These are phyloP conservation scores for Candida wancherniae DNA, from an alignment of 805 yeast genomes.

Conservation along the genomic window DNA sequence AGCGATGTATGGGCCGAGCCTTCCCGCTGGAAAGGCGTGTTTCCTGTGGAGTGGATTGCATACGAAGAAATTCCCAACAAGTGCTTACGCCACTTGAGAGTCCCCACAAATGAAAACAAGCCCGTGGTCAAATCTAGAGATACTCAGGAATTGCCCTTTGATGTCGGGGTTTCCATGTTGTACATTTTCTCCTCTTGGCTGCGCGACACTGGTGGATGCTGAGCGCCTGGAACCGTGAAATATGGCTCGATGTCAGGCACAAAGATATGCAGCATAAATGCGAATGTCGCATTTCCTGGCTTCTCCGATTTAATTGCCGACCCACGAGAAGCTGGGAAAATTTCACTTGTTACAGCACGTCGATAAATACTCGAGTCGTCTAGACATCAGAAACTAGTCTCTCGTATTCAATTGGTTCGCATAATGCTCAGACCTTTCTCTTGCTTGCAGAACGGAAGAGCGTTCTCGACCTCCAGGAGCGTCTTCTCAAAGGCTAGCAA, in stretches of 20 bases:
- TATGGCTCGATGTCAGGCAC: too few species aligned
- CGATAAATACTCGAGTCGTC: too few species aligned
- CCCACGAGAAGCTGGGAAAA: too few species aligned
- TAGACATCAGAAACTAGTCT: too few species aligned
- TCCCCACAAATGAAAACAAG: slow-evolving; percentile 42
- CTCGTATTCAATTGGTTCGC: too few species aligned
- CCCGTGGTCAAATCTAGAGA: slow-evolving; percentile 59
- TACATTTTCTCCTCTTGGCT: too few species aligned
- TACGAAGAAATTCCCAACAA: slow-evolving; percentile 49
- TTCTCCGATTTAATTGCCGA: too few species aligned
- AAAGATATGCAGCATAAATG: too few species aligned
- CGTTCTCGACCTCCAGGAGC: slow-evolving; percentile 1
- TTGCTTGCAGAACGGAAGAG: not conserved
- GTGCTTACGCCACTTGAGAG: slow-evolving; percentile 40
- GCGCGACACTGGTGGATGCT: too few species aligned
- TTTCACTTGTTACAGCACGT: too few species aligned
- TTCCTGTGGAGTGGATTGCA: slow-evolving; percentile 50
- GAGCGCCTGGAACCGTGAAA: too few species aligned
- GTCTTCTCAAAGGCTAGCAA: slow-evolving; percentile 7
- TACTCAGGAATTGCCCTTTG: slow-evolving; percentile 53
- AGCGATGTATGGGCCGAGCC: slow-evolving; percentile 45
- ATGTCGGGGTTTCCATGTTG: slow-evolving; percentile 44
- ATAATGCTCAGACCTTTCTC: not conserved
- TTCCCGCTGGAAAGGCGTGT: slow-evolving; percentile 48
- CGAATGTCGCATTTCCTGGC: too few species aligned